These are phyloP conservation scores for Emericellopsis atlantica DNA, from an alignment of 2,329 filamentous ascomycete species.

Conservation along the genomic window DNA sequence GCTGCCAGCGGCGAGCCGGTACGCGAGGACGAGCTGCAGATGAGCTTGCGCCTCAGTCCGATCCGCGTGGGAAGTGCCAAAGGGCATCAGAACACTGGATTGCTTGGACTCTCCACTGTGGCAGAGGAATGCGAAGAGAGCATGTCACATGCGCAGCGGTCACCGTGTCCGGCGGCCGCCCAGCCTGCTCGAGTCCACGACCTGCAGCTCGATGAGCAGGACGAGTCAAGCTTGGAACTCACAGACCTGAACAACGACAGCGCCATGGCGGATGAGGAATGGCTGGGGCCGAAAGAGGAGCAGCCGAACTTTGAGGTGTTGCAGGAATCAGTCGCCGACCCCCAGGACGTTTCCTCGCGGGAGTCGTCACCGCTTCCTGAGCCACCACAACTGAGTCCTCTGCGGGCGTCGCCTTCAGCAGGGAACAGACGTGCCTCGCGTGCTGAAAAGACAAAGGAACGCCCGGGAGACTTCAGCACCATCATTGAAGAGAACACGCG, in stretches of 20 bases:
- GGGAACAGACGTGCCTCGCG: slow-evolving; percentile 29
- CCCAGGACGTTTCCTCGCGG: slow-evolving; percentile 11
- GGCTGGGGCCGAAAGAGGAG: slow-evolving; percentile 25
- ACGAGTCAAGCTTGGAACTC: slow-evolving; percentile 4
- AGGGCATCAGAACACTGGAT: too few relatives aligned
- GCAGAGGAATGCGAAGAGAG: slow-evolving; percentile 32
- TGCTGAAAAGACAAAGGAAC: slow-evolving; percentile 11
- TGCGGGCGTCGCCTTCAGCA: slow-evolving; percentile 37
- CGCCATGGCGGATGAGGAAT: slow-evolving; percentile 8
- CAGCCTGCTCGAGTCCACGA: background rate
- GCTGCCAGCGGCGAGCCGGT: slow-evolving; percentile 56
- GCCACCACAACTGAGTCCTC: slow-evolving; percentile 34
- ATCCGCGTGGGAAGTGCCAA: slow-evolving; percentile 17
- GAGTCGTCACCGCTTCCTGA: slow-evolving; percentile 32
- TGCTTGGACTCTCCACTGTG: slow-evolving; percentile 24
- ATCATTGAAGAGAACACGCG: slow-evolving; percentile 34
- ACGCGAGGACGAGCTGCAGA: slow-evolving; percentile 54
- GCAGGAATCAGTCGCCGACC: slow-evolving; percentile 24
- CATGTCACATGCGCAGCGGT: slow-evolving; percentile 3
- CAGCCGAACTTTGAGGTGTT: slow-evolving; percentile 32
- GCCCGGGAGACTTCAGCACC: slow-evolving; percentile 26
- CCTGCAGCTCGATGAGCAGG: slow-evolving; percentile 2
- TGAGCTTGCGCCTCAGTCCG: slow-evolving; percentile 53
- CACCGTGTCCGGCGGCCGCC: slow-evolving; percentile 13
- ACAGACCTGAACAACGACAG: background rate